Conservation (phyloP, 306 rosid genomes). For the Cicer bijugum region DNA sequence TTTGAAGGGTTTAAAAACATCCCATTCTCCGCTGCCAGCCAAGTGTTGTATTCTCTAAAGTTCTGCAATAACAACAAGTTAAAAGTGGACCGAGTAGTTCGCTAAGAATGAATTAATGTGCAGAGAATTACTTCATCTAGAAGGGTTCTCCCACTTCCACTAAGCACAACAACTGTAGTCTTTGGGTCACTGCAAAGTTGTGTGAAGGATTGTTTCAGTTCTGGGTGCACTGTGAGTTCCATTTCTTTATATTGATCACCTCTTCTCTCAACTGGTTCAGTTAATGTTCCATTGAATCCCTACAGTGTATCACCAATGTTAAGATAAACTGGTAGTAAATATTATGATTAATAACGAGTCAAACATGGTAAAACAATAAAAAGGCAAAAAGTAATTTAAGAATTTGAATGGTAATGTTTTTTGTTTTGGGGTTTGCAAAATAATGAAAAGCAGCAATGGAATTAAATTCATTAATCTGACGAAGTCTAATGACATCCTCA, state of each 20-base stretch:
- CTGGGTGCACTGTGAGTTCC: conserved; percentile 87
- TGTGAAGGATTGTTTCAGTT: conserved; percentile 65
- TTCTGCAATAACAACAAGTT: conserved; percentile 64
- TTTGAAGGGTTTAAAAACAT: conserved; percentile 78
- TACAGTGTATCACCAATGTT: conserved; percentile 47
- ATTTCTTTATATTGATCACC: conserved; percentile 90
- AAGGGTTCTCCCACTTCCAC: conserved; percentile 78
- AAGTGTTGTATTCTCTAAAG: conserved; percentile 74
- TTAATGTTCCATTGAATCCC: conserved; percentile 95
- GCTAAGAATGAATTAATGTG: conserved; percentile 36
- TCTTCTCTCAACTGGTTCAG: conserved; percentile 84
- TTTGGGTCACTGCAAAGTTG: conserved; percentile 72
- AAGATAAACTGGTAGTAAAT: conserved; percentile 27
- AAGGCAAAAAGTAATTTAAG: not conserved
- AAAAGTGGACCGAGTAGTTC: conserved; percentile 26
- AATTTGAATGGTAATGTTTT: conserved; percentile 6
- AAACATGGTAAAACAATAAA: conserved; percentile 17
- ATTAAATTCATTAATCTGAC: conserved; percentile 22
- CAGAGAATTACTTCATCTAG: conserved; percentile 69
- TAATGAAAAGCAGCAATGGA: conserved; percentile 14
- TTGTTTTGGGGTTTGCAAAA: conserved; percentile 4
- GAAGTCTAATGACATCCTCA: not conserved
- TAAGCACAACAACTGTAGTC: conserved; percentile 86
- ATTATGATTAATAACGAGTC: conserved; percentile 19
- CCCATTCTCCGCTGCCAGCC: conserved; percentile 99